These are phyloP conservation scores for Tolypocladium paradoxum DNA, from an alignment of 2,329 filamentous ascomycete species.

Conservation along the genomic window DNA sequence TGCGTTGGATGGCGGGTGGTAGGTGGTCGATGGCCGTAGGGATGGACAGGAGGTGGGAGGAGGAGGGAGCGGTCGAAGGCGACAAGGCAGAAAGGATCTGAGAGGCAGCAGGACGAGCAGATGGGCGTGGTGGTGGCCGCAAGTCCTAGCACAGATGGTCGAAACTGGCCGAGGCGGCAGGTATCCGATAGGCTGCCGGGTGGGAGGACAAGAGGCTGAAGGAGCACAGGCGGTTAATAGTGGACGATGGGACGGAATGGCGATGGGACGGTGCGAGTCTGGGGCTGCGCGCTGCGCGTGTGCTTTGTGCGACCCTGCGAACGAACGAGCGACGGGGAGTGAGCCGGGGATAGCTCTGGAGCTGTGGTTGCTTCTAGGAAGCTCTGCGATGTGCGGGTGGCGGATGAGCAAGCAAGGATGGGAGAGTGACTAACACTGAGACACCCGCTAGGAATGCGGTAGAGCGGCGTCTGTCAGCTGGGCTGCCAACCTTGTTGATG, in stretches of 20 bases:
- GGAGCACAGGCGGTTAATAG: conserved; percentile 11
- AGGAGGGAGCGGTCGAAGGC: background rate
- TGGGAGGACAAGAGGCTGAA: conserved; percentile 12
- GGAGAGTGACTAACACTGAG: conserved; percentile 7
- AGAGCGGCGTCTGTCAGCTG: background rate
- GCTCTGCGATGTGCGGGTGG: conserved; percentile 3
- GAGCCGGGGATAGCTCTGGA: background rate
- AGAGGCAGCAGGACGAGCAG: conserved; percentile 4
- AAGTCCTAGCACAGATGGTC: conserved; percentile 8
- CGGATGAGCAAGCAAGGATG: background rate
- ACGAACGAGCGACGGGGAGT: background rate
- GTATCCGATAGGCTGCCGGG: conserved; percentile 20
- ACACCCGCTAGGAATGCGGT: background rate
- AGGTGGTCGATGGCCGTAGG: background rate
- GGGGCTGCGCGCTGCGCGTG: background rate
- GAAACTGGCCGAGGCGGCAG: conserved; percentile 11
- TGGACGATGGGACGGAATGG: background rate
- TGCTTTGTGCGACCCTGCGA: background rate
- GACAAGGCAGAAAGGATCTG: conserved; percentile 9
- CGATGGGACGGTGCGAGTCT: background rate
- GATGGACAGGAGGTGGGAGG: background rate
- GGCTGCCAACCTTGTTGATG: background rate
- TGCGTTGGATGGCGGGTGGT: background rate
- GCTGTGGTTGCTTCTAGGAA: conserved; percentile 1
- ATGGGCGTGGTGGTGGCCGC: conserved; percentile 9